Base-by-base conservation (phyloP, 345 rosid genomes). In the Salix caprea region DNA sequence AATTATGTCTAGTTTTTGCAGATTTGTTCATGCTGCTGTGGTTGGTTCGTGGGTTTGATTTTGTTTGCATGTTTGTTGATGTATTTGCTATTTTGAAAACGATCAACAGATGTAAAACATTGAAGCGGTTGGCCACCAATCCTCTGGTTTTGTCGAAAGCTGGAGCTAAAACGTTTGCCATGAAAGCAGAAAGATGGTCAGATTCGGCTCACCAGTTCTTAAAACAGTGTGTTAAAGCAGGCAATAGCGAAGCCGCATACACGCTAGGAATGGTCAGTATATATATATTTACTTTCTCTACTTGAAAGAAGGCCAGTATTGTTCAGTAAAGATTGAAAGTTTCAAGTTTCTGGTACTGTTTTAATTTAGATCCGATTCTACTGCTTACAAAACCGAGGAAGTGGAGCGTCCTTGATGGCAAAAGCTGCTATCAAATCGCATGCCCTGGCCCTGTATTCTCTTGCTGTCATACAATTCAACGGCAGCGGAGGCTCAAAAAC, bases 381-480 rank as follows among this genome's bases (percentile, higher is more conserved):
- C 70, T 88, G 93, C 74, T 82, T 91, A 23, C 81, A 81, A 77
- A 85, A 80, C 73, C 83, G 83, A 42, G 76, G 44, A 21, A 86
- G 81, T 73, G 96, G 96, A 3, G 86, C 86, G 4, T 88, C 93
- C 12, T 60, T 91, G 11, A 86, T 91, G 87, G 96, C 93, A 0
- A 91, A 80, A 74, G 96, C 95, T 0, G 95, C 95, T 3, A 83
- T 86, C 21, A 88, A 83, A 46, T 87, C 90, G 13, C 93, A 88
- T 84, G 78, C 86, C 75, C 76, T 79, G 68, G 93, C 95, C 4
- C 85, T 91, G 0, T 88, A 91, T 66, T 81, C 95, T 8, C 86
- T 91, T 21, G 78, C 91, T 2, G 85, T 91, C 54, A 87, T 91
- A 67, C 95, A 91, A 71, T 91, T 91, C 68, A 91, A 91, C 88